Conservation (phyloP, 495 filamentous ascomycete genomes). For the Bacidia gigantensis region DNA sequence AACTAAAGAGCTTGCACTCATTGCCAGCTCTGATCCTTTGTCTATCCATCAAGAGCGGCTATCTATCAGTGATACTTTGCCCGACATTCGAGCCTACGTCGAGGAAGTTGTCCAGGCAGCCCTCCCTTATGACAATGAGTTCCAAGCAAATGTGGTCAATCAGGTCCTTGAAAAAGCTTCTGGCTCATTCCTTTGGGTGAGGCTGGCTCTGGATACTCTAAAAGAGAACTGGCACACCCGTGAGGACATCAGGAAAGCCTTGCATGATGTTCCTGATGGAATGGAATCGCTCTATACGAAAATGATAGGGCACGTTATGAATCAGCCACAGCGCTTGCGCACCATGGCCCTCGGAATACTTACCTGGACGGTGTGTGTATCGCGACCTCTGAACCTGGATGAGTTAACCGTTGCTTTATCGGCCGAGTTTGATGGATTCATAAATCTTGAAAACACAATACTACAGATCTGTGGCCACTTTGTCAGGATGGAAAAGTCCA, state of each 20-base stretch:
- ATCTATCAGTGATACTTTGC: slow-evolving; percentile 13
- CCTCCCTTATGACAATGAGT: neutral
- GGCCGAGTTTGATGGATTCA: neutral
- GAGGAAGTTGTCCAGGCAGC: neutral
- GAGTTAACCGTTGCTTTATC: neutral
- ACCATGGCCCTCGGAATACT: slow-evolving; percentile 22
- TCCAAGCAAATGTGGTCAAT: slow-evolving; percentile 3
- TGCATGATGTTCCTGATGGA: slow-evolving; percentile 26
- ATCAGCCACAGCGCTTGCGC: slow-evolving; percentile 9
- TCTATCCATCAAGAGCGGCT: slow-evolving; percentile 3
- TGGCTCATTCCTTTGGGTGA: slow-evolving; percentile 20
- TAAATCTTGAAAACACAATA: neutral
- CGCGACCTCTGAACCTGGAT: neutral
- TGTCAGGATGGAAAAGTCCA: neutral
- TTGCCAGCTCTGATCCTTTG: slow-evolving; percentile 1
- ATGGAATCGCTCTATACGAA: slow-evolving; percentile 29
- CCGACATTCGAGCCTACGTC: slow-evolving; percentile 17
- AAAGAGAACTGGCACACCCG: slow-evolving; percentile 19
- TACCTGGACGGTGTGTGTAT: slow-evolving; percentile 12
- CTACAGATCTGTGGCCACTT: neutral
- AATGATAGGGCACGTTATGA: slow-evolving; percentile 22
- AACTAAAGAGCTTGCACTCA: neutral
- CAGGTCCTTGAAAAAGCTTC: slow-evolving; percentile 11
- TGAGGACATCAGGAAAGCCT: slow-evolving; percentile 18
- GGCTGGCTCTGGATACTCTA: slow-evolving; percentile 24